phyloP scores from a whole-genome alignment of 257 asterid genomes.

The Apocynum venetum region DNA sequence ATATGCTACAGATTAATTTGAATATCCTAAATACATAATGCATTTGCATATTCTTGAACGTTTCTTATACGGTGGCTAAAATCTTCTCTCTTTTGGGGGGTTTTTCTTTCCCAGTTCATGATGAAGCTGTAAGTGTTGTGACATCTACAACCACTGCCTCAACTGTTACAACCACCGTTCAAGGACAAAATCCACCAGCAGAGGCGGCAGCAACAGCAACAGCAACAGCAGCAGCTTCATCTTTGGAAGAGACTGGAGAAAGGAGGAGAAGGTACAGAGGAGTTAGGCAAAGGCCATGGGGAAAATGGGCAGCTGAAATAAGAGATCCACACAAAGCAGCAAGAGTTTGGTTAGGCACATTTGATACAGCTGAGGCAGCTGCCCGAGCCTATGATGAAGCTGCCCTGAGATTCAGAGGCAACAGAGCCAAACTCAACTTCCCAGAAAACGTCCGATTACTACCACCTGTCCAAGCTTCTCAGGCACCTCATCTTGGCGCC shows the following conservation, averaged over 20 bases:
- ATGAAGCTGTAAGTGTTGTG: conserved; percentile 15
- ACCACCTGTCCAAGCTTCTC: conserved; percentile 33
- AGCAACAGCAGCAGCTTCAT: conserved; percentile 5
- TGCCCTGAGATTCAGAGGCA: conserved; percentile 79
- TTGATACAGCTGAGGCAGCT: conserved; percentile 90
- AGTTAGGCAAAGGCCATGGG: conserved; percentile 92
- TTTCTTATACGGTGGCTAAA: background rate
- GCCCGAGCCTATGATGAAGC: conserved; percentile 93
- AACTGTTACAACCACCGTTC: background rate
- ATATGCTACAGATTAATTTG: no score
- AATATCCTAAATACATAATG: background rate
- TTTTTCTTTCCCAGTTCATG: conserved; percentile 29
- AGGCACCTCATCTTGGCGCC: conserved; percentile 16
- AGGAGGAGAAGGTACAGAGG: conserved; percentile 71
- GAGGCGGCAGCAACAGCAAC: conserved; percentile 6
- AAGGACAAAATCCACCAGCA: conserved; percentile 9
- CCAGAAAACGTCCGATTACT: conserved; percentile 57
- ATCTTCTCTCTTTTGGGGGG: background rate
- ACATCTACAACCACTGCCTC: conserved; percentile 25
- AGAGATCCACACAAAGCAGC: conserved; percentile 88
- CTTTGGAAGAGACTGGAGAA: conserved; percentile 47
- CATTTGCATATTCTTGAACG: background rate
- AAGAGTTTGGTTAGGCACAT: conserved; percentile 92
- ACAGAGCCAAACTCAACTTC: conserved; percentile 83
- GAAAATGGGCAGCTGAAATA: conserved; percentile 96